Evolutionary conservation across 345 rosid genomes (phyloP).

Genomic region (Balakata baccata): DNA sequence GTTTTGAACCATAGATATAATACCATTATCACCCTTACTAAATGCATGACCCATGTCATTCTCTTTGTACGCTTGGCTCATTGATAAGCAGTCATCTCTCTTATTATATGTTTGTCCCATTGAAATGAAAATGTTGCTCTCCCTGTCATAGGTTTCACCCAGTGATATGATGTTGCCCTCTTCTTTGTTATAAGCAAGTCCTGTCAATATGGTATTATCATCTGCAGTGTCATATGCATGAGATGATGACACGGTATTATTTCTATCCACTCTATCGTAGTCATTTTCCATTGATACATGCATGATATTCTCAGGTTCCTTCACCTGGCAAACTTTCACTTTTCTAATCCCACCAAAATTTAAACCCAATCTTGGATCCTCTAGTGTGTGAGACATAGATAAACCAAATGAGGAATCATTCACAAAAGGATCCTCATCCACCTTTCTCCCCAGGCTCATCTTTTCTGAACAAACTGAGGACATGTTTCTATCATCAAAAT

Average conservation of each 20-base stretch:
- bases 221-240: constrained; percentile 17
- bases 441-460: constrained; percentile 31
- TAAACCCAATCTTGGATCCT: constrained; percentile 38
- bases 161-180: constrained; percentile 27
- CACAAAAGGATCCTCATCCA: constrained; percentile 29
- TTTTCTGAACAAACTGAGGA: constrained; percentile 31
- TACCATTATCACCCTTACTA: constrained; percentile 37
- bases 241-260: constrained; percentile 9
- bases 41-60: constrained; percentile 39
- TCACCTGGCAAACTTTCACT: constrained; percentile 53
- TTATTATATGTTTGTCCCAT: constrained; percentile 42
- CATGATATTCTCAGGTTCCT: constrained; percentile 39
- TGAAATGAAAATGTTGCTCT: constrained; percentile 41
- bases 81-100: constrained; percentile 32
- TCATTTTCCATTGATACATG: constrained; percentile 30
- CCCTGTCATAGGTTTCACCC: constrained; percentile 39
- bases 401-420: constrained; percentile 41
- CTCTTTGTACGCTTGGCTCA: constrained; percentile 43
- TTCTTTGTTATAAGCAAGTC: constrained; percentile 24
- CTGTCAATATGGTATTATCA: constrained; percentile 23
- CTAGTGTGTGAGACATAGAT: constrained; percentile 39
- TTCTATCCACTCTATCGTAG: constrained; percentile 27
- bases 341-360: constrained; percentile 47
- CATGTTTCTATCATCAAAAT: constrained; percentile 38
- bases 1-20: constrained; percentile 47